These are phyloP conservation scores for Niebla homalea DNA, from an alignment of 495 filamentous ascomycete species.

Conservation along the genomic window DNA sequence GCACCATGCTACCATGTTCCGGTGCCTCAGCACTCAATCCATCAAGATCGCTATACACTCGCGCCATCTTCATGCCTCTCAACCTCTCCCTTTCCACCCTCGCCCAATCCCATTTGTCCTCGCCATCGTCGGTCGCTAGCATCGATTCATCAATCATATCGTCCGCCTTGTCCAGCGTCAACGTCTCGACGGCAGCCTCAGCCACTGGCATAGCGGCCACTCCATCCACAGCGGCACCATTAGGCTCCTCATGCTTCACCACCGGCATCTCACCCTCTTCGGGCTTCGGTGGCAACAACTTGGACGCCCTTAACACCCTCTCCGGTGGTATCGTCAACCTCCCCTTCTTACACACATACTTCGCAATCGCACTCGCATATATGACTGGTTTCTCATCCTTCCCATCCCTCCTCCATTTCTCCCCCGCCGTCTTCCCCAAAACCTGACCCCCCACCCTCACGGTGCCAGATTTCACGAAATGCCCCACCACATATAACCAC, in stretches of 20 bases:
- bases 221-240: background rate
- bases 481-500: constrained; percentile 65
- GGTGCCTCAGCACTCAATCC: constrained; percentile 28
- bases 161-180: constrained; percentile 3
- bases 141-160: constrained; percentile 5
- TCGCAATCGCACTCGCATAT: constrained; percentile 62
- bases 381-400: constrained; percentile 25
- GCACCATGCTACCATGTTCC: constrained; percentile 7
- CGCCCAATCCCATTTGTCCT: constrained; percentile 40
- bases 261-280: background rate
- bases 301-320: constrained; percentile 51
- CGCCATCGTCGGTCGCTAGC: background rate
- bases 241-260: background rate
- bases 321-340: constrained; percentile 76
- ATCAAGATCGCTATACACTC: constrained; percentile 38
- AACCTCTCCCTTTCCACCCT: constrained; percentile 43
- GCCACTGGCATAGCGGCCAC: background rate
- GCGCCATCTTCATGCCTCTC: constrained; percentile 40
- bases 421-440: constrained; percentile 12
- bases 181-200: background rate
- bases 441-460: constrained; percentile 15
- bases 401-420: background rate
- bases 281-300: constrained; percentile 48
- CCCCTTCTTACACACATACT: constrained; percentile 86
- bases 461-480: constrained; percentile 51